phyloP scores from a whole-genome alignment of 1,139 yeast species.

The Kodamaea arcana region DNA sequence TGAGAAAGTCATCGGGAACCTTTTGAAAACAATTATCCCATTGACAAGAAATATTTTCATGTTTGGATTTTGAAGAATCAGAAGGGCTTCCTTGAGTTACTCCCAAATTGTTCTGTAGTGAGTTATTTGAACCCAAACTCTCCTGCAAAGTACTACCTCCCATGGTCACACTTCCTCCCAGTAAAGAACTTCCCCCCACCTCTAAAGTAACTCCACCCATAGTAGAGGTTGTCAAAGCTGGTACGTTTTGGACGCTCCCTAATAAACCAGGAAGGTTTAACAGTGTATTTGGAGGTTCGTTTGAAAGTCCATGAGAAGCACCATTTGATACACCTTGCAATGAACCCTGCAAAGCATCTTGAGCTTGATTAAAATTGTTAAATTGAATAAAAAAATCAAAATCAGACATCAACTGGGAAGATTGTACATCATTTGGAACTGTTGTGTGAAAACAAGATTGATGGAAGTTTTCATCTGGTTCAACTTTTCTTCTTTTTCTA shows the following conservation, averaged over 20 bases:
- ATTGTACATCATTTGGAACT: constrained; percentile 24
- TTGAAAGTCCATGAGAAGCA: neutral
- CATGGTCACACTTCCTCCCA: neutral
- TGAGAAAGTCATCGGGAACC: constrained; percentile 42
- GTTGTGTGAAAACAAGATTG: constrained; percentile 47
- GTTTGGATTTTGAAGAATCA: neutral
- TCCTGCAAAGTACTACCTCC: neutral
- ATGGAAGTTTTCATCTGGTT: constrained; percentile 27
- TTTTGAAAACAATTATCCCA: constrained; percentile 53
- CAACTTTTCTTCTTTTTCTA: constrained; percentile 11
- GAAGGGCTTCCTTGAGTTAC: neutral
- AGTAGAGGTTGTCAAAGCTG: neutral
- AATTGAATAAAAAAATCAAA: constrained; percentile 43
- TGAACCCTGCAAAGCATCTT: neutral
- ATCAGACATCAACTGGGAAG: constrained; percentile 27
- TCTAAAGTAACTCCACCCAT: neutral
- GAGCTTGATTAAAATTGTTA: constrained; percentile 28
- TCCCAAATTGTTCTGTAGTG: neutral
- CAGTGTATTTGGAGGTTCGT: too few relatives aligned
- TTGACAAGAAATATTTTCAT: constrained; percentile 32
- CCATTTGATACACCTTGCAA: neutral
- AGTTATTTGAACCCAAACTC: neutral
- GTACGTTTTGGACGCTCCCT: neutral
- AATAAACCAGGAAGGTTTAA: too few relatives aligned
- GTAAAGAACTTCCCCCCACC: neutral